These are phyloP conservation scores for Rossbeevera mucosa DNA, from an alignment of 768 basidiomycete genomes.

Conservation along the genomic window DNA sequence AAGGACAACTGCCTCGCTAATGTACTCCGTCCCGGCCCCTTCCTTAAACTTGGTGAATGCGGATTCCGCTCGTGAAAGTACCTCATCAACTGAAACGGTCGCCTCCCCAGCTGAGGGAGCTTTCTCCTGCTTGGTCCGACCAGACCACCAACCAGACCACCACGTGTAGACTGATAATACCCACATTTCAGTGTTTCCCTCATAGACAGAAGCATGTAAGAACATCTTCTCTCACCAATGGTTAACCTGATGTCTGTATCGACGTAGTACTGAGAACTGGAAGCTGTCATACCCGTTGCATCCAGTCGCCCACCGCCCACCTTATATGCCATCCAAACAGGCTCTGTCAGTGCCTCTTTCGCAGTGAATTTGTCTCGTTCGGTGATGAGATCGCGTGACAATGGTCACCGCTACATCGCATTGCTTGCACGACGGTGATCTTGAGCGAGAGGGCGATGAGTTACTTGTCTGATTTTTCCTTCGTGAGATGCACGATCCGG, in stretches of 20 bases:
- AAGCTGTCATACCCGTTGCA: neutral
- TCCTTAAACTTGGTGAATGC: neutral
- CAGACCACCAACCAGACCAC: accelerated
- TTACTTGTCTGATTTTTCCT: too few relatives aligned
- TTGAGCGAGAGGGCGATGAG: too few relatives aligned
- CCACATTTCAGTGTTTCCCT: neutral
- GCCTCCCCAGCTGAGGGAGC: neutral
- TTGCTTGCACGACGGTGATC: too few relatives aligned
- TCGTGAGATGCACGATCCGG: too few relatives aligned
- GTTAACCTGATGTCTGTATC: neutral
- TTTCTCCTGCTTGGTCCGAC: neutral
- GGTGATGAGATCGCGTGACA: neutral
- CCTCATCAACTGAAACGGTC: too few relatives aligned
- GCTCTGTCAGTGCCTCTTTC: neutral
- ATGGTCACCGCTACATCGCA: neutral
- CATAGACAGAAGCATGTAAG: neutral
- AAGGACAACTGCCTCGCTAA: slow-evolving; percentile 1
- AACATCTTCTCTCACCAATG: neutral
- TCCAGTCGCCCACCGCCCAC: neutral
- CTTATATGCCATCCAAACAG: neutral
- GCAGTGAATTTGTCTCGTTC: neutral
- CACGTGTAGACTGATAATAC: neutral
- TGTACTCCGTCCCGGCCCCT: too few relatives aligned
- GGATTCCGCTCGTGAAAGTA: neutral
- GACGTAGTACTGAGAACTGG: neutral